Evolutionary conservation across 352 stramenopile genomes (phyloP), one percentile per base, ranked within the genome.

Genomic region (Thalassiosira exigua): DNA sequence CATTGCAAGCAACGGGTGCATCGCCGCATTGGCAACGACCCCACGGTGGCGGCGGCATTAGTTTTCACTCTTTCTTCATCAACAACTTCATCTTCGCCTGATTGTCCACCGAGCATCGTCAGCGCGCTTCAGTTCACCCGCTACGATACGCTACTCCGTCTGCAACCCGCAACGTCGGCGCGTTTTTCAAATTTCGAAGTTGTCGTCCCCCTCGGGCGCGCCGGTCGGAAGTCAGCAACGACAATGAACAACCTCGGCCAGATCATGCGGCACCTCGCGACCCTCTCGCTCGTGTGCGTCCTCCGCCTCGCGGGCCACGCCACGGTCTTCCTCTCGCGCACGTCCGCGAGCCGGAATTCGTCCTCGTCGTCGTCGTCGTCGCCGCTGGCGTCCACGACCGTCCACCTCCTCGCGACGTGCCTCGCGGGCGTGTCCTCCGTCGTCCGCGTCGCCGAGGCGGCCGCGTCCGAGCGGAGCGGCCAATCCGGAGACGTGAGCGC

Each of bases 231-330:
- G 9, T 11, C 17, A 62, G 24, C 32, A 65, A 64, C 52, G 56
- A 65, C 19, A 41, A 68, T 56, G 30, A 68, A 56, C 36, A 51
- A 41, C 39, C 39, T 68, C 59, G 22, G 22, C 11, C 59, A 57
- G 54, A 57, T 62, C 9, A 62, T 53, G 21, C 19, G 44, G 17
- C 44, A 62, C 46, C 22, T 71, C 17, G 33, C 62, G 3, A 42
- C 62, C 14, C 46, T 71, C n/a, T 27, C 24, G 5, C 19, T 71
- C n/a, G 7, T 71, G 0, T 71, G 30, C 44, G 29, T 71, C 14
- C 26, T 71, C 1, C 62, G 62, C 11, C 21, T 60, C 54, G 30
- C 56, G 19, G 29, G 5, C 17, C n/a, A n/a, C 11, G 39, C 24
- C n/a, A 17, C 60, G 17, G 7, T 71, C 0, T 71, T 51, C 44